Evolutionary conservation across 768 basidiomycete species (phyloP).

Genomic region (Tulasnella sp.): DNA sequence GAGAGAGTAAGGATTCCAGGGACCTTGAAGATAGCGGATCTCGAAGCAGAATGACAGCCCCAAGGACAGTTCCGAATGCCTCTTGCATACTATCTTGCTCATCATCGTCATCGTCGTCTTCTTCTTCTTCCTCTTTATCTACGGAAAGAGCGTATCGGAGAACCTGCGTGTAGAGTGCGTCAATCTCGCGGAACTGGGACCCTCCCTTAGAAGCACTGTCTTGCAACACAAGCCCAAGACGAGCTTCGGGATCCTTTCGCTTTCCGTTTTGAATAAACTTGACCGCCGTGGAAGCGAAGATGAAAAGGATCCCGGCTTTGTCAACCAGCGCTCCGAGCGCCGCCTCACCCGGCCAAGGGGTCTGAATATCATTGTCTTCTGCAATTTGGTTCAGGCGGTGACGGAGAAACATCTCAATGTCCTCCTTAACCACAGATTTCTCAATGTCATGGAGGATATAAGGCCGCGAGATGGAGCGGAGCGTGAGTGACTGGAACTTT

Average conservation of each 20-base stretch:
- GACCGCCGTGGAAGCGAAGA: conserved; percentile 1
- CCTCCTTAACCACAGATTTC: conserved; percentile 1
- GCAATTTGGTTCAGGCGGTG: neutral
- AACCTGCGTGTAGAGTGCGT: conserved; percentile 1
- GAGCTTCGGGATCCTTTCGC: neutral
- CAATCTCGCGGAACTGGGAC: neutral
- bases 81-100: neutral
- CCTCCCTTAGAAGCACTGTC: too few species aligned
- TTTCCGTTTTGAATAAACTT: neutral
- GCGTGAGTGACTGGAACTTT: neutral
- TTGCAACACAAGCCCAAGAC: neutral
- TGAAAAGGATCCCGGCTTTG: neutral
- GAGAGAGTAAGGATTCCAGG: neutral
- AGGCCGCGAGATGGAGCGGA: neutral
- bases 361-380: neutral
- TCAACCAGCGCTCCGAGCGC: neutral
- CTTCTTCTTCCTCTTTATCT: neutral
- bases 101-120: neutral
- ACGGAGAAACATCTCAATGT: conserved; percentile 24
- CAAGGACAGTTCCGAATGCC: conserved; percentile 1
- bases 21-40: conserved; percentile 3
- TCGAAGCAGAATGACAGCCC: neutral
- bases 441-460: conserved; percentile 27
- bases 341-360: neutral
- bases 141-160: neutral